Evolutionary conservation across 164 flowering plant species (phyloP).

Genomic region (Protea cynaroides): DNA sequence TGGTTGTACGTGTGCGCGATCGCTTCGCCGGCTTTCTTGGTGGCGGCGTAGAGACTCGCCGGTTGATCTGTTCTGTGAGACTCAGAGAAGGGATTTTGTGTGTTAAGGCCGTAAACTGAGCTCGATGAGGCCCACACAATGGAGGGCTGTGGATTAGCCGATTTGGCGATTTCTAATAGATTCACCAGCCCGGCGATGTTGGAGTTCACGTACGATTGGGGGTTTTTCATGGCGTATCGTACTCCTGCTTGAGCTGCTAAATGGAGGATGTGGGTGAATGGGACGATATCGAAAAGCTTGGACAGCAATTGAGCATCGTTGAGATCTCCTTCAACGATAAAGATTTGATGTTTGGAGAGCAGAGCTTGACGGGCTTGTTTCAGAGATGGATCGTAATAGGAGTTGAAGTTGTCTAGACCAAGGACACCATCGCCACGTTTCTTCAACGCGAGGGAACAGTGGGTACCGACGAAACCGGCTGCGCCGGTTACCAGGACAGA

Average conservation of each 20-base stretch:
- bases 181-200: slow-evolving; percentile 84
- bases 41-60: slow-evolving; percentile 90
- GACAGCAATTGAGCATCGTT: slow-evolving; percentile 52
- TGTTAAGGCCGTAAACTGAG: slow-evolving; percentile 90
- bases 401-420: slow-evolving; percentile 85
- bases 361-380: slow-evolving; percentile 66
- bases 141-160: slow-evolving; percentile 75
- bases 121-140: slow-evolving; percentile 93
- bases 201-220: slow-evolving; percentile 68
- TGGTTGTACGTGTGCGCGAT: slow-evolving; percentile 93
- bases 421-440: slow-evolving; percentile 91
- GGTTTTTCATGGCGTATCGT: slow-evolving; percentile 90
- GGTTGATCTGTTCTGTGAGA: slow-evolving; percentile 77
- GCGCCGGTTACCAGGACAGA: slow-evolving; percentile 58
- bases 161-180: slow-evolving; percentile 59
- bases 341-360: slow-evolving; percentile 43
- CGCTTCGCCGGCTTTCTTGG: slow-evolving; percentile 91
- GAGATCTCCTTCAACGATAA: slow-evolving; percentile 74
- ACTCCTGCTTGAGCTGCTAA: slow-evolving; percentile 94
- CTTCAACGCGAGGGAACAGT: slow-evolving; percentile 63
- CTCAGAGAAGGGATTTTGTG: slow-evolving; percentile 72
- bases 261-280: slow-evolving; percentile 85
- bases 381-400: slow-evolving; percentile 73
- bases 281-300: slow-evolving; percentile 77
- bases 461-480: slow-evolving; percentile 55